Percentiles rank a stretch among this genome's conserved stretches.
These are phyloP conservation scores for Houttuynia cordata DNA, from an alignment of 164 flowering plant species.

Conservation along the genomic window DNA sequence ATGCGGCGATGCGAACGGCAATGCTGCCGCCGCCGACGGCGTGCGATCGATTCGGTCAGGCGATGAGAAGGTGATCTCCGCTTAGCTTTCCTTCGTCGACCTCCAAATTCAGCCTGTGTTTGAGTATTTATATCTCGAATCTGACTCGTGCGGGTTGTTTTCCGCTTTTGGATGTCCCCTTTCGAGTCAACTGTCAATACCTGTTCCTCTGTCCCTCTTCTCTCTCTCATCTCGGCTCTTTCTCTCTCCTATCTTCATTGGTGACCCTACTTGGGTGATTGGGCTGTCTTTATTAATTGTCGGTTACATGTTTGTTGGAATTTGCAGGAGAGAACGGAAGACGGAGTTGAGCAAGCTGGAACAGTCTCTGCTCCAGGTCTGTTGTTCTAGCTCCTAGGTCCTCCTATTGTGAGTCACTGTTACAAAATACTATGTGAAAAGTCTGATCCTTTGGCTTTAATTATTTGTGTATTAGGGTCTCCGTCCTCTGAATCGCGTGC, in stretches of 20 bases:
- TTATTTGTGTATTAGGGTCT: conserved; percentile 31
- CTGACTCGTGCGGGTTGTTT: conserved; percentile 4
- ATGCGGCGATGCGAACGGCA: conserved; percentile 7
- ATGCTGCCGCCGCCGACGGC: conserved; percentile 12
- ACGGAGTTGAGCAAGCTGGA: conserved; percentile 9
- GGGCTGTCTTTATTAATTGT: not conserved
- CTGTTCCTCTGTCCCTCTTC: conserved; percentile 8
- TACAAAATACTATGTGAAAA: not conserved
- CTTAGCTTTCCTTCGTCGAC: not conserved
- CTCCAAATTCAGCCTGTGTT: not conserved
- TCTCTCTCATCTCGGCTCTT: conserved; percentile 1
- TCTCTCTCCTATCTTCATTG: not conserved
- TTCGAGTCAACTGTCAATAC: conserved; percentile 46
- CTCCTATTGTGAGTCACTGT: not conserved
- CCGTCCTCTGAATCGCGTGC: conserved; percentile 15
- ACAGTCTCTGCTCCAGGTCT: conserved; percentile 37
- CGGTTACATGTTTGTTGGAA: not conserved
- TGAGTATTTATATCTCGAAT: not conserved
- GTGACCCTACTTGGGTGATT: not conserved
- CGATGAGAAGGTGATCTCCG: conserved; percentile 2
- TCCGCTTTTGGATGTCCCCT: not conserved
- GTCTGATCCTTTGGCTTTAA: not conserved
- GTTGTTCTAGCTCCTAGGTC: not conserved
- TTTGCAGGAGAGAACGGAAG: conserved; percentile 27
- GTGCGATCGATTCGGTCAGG: conserved; percentile 14